phyloP scores from a whole-genome alignment of 495 filamentous ascomycete species.

The Podospora tetraspora region DNA sequence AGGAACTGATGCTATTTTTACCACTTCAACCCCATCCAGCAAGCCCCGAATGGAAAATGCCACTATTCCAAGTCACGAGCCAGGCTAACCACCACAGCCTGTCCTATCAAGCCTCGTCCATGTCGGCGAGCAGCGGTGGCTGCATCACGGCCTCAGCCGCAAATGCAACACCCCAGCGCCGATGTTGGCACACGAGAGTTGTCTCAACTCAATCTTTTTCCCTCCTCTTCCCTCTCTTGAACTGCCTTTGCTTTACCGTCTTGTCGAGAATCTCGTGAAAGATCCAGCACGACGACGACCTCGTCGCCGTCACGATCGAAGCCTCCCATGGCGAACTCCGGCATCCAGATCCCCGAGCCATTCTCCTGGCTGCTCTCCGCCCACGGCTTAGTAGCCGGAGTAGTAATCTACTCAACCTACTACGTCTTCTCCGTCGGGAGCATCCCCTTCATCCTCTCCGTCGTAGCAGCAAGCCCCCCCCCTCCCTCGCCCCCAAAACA shows the following conservation, averaged over 20 bases:
- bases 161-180: neutral
- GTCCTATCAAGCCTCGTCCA: neutral
- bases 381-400: slow-evolving; percentile 18
- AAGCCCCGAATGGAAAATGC: neutral
- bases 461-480: slow-evolving; percentile 21
- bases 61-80: neutral
- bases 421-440: slow-evolving; percentile 18
- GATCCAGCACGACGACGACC: neutral
- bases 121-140: neutral
- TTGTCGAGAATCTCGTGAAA: neutral
- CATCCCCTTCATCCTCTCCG: slow-evolving; percentile 21
- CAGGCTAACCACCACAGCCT: neutral
- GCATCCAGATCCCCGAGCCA: slow-evolving; percentile 9
- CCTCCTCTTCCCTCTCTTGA: neutral
- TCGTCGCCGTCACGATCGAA: neutral
- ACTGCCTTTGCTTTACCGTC: neutral
- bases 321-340: neutral
- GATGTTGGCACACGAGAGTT: neutral
- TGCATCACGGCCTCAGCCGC: slow-evolving; percentile 12
- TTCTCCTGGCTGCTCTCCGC: slow-evolving; percentile 24
- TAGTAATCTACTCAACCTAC: slow-evolving; percentile 24
- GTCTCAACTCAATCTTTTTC: neutral
- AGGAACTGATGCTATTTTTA: neutral
- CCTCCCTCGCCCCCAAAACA: neutral
- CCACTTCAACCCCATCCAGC: neutral